Base-by-base conservation (phyloP, 441 rosid species). In the Erysimum pusillum region DNA sequence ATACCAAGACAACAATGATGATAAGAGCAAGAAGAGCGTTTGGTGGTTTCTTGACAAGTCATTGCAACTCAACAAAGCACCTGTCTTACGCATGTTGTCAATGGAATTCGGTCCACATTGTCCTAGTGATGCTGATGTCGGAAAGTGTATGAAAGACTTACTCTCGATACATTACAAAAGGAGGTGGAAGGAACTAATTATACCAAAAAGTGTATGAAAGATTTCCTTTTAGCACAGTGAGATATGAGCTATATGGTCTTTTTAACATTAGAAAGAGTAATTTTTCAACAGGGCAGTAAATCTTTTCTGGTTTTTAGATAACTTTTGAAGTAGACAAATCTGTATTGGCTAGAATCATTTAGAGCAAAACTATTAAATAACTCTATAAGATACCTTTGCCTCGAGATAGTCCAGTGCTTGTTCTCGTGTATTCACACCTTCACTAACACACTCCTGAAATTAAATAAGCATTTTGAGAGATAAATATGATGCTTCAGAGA, bases 401-500 rank as follows among this genome's bases (percentile, higher is more conserved):
- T 93, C 97, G 39, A 95, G 98, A 80, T 81, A 87, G 20, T 85
- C 91, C 82, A 93, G 78, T 46, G 99, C 99, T 82, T 90, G 85
- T 71, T 79, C 79, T 62, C 72, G 88, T 18, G 97, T 89, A 79
- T 79, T 81, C 63, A 95, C 83, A 51, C 82, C 84, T 41, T 77
- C 76, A 70, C 81, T 79, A 28, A 88, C 86, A 79, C 97, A 95
- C 83, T 95, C 99, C 99, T 95, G 88, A 78, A 82, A 83, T 73
- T 13, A 75, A 20, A 67, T 67, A 63, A 72, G 71, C 25, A 48
- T 62, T 25, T 17, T 2, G 20, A 67, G 60, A 58, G 38, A 61
- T 51, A 67, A 60, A 67, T 59, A 44, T 61, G 51, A 53, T 63
- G 51, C 69, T 71, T 42, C 54, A n/a, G 42, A 65, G 17, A 72